phyloP scores from a whole-genome alignment of 257 asterid species.

The Schizonepeta tenuifolia region DNA sequence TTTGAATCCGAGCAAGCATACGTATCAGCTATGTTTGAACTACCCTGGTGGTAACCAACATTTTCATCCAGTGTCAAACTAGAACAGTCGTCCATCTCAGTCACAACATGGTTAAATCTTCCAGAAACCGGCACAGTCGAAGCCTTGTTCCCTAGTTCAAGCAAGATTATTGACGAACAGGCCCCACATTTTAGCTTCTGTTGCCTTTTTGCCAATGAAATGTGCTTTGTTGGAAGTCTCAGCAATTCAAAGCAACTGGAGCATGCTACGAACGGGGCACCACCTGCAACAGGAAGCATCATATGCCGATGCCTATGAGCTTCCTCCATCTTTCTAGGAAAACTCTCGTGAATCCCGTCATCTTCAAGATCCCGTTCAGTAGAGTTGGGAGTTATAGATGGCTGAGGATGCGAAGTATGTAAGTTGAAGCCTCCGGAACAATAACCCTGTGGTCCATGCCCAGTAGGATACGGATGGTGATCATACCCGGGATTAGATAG shows the following conservation, averaged over 20 bases:
- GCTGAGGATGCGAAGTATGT: slow-evolving; percentile 40
- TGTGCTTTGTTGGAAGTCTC: slow-evolving; percentile 57
- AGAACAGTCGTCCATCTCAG: slow-evolving; percentile 48
- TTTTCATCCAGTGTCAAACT: slow-evolving; percentile 53
- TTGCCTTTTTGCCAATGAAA: slow-evolving; percentile 43
- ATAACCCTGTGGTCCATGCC: slow-evolving; percentile 42
- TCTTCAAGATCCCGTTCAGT: slow-evolving; percentile 52
- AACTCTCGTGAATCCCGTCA: slow-evolving; percentile 46
- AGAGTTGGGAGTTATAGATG: slow-evolving; percentile 43
- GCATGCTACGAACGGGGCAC: slow-evolving; percentile 87
- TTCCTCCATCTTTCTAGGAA: slow-evolving; percentile 48
- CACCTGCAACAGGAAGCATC: slow-evolving; percentile 75
- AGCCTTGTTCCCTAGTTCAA: slow-evolving; percentile 60
- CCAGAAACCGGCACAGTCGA: slow-evolving; percentile 50
- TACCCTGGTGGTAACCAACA: slow-evolving; percentile 43
- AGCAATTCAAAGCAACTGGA: slow-evolving; percentile 78
- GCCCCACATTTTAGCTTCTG: slow-evolving; percentile 80
- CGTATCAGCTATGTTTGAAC: slow-evolving; percentile 34
- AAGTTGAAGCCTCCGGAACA: slow-evolving; percentile 43
- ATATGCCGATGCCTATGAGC: slow-evolving; percentile 41
- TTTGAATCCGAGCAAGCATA: slow-evolving; percentile 41
- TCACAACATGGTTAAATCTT: slow-evolving; percentile 44
- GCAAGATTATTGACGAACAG: slow-evolving; percentile 68
- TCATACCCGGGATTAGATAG: slow-evolving; percentile 41
- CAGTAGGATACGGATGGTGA: slow-evolving; percentile 35